Evolutionary conservation across 768 basidiomycete genomes (phyloP), one percentile per base, ranked within the genome.

Genomic region (Trametes cinnabarina): DNA sequence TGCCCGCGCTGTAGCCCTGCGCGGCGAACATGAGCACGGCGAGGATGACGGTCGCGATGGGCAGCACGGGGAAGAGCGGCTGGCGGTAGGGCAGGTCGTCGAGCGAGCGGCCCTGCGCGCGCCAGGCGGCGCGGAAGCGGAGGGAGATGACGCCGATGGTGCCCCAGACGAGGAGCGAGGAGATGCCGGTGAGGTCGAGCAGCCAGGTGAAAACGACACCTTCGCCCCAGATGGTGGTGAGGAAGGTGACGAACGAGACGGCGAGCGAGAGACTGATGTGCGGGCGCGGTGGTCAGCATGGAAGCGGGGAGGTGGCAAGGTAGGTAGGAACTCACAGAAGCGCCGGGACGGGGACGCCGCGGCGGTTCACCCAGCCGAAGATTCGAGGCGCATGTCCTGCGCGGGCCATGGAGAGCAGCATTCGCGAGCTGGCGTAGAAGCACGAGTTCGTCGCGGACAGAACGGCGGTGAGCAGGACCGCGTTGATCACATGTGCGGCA

Each of bases 131-230:
- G 22, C 85, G 79, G 75, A 90, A 88, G 28, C 85, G 82, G 34
- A 87, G 66, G 4, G 79, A 82, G 32, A 82, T 82, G 30, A 74
- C 17, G 9, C 77, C 79, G 57, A 86, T 82, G 26, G 81, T 78
- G 23, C 78, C 80, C 86, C 87, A 89, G 40, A 85, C 84, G 57
- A 88, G 77, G 47, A 89, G 73, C 2, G 84, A 82, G 1, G 82
- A 85, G 43, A 88, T 82, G 40, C 87, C 85, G 8, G 82, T 83
- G 50, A 87, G 72, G 62, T 85, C 83, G 48, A 86, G 72, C 10
- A 87, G 73, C 86, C 81, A 82, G 2, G 76, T 78, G 61, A 84
- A 83, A 40, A 79, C 80, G 54, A 81, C 66, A 12, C 80, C 80
- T 44, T 77, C 74, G 15, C 82, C 79, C 82, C 82, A 84, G 58